Percentiles rank a stretch among this genome's conserved stretches.
Evolutionary conservation across 306 rosid genomes (phyloP).

Genomic region (Rosa lucieae): DNA sequence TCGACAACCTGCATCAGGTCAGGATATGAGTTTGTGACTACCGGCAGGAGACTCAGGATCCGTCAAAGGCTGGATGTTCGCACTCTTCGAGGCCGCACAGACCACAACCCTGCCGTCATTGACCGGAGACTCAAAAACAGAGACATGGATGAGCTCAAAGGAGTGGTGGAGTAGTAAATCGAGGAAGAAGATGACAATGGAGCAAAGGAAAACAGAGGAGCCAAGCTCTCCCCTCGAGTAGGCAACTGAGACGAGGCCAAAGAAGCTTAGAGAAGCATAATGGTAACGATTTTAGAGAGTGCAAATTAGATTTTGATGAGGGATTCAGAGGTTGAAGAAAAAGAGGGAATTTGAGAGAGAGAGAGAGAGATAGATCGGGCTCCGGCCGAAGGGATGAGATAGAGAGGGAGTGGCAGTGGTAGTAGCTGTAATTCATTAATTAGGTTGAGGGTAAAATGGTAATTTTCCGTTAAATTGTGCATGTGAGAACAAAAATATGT

Average conservation of each 20-base stretch:
- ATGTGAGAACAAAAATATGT: too few relatives aligned
- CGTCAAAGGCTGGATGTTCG: slow-evolving; percentile 38
- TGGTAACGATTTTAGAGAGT: slow-evolving; percentile 14
- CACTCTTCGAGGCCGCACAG: slow-evolving; percentile 48
- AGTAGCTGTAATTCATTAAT: too few relatives aligned
- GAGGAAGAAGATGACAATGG: not conserved
- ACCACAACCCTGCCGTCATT: slow-evolving; percentile 25
- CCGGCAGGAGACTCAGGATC: too few relatives aligned
- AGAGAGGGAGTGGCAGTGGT: too few relatives aligned
- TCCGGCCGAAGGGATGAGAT: too few relatives aligned
- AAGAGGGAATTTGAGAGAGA: not conserved
- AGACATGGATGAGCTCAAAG: slow-evolving; percentile 34
- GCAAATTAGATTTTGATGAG: not conserved
- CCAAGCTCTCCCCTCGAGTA: slow-evolving; percentile 29
- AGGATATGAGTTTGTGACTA: too few relatives aligned
- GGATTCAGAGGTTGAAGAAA: not conserved
- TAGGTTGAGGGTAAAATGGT: too few relatives aligned
- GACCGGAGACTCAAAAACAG: slow-evolving; percentile 24
- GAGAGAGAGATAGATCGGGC: too few relatives aligned
- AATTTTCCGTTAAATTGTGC: too few relatives aligned
- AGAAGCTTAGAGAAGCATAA: slow-evolving; percentile 53
- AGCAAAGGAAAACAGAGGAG: slow-evolving; percentile 33
- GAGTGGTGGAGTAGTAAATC: slow-evolving; percentile 12
- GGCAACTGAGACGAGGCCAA: slow-evolving; percentile 34
- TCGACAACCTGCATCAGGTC: too few relatives aligned